These are phyloP conservation scores for Candida schatavii DNA, from an alignment of 805 yeast genomes.

Conservation along the genomic window DNA sequence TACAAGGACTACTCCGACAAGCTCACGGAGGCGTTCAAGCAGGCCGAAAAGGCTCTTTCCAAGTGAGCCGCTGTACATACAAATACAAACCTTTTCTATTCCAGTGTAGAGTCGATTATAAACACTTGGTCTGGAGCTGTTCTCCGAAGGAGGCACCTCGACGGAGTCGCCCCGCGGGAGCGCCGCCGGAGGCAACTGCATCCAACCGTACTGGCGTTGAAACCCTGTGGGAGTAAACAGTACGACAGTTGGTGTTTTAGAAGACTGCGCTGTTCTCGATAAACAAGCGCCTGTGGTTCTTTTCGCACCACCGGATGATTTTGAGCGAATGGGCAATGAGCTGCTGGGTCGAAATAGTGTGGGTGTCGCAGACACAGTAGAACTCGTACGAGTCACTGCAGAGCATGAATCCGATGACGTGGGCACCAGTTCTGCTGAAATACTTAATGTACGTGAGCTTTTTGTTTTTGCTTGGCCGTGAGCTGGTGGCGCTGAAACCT, in stretches of 20 bases:
- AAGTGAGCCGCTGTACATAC: conserved; percentile 17
- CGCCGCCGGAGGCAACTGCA: too few relatives aligned
- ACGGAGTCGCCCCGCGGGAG: too few relatives aligned
- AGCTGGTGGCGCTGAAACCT: conserved; percentile 20
- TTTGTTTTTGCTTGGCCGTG: conserved; percentile 28
- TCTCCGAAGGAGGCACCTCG: too few relatives aligned
- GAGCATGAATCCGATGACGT: conserved; percentile 34
- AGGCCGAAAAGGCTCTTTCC: conserved; percentile 49
- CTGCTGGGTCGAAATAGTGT: conserved; percentile 48
- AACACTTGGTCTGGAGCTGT: too few relatives aligned
- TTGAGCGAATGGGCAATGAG: conserved; percentile 60
- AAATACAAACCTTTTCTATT: conserved; percentile 1
- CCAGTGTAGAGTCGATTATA: too few relatives aligned
- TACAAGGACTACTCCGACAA: conserved; percentile 63
- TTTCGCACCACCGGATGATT: conserved; percentile 74
- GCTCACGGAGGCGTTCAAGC: conserved; percentile 54
- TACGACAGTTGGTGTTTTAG: too few relatives aligned
- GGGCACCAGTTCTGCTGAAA: conserved; percentile 18
- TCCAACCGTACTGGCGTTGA: too few relatives aligned
- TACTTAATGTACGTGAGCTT: conserved; percentile 47
- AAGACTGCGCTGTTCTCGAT: conserved; percentile 70
- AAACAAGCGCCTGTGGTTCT: conserved; percentile 67
- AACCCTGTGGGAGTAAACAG: too few relatives aligned
- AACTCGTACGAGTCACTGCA: conserved; percentile 32
- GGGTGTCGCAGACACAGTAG: conserved; percentile 40